Percentiles rank a stretch among this genome's conserved stretches.
Evolutionary conservation across 1,284 basidiomycete genomes (phyloP).

Genomic region (Ustilago tritici): DNA sequence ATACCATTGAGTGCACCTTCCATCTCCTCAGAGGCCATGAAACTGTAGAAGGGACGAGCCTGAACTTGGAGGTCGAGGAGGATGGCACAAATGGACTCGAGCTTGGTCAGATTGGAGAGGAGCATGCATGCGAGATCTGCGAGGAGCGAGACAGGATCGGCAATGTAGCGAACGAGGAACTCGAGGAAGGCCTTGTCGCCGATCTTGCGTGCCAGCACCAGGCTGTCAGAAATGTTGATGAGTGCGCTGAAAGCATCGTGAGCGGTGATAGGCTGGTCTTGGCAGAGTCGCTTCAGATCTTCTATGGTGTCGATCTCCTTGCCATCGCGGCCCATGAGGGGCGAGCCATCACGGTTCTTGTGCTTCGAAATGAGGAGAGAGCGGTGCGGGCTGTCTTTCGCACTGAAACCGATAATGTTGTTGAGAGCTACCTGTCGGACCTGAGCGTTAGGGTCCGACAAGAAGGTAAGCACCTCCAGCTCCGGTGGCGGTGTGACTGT

Average conservation of each 20-base stretch:
- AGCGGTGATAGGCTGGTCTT: conserved; percentile 83
- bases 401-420: conserved; percentile 76
- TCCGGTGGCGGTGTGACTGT: conserved; percentile 39
- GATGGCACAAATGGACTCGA: conserved; percentile 77
- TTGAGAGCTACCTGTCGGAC: conserved; percentile 87
- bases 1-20: conserved; percentile 59
- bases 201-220: conserved; percentile 78
- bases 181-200: conserved; percentile 80
- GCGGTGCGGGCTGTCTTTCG: conserved; percentile 56
- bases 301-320: conserved; percentile 64
- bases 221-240: conserved; percentile 91
- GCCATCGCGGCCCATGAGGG: conserved; percentile 55
- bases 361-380: conserved; percentile 58
- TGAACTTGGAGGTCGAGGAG: conserved; percentile 76
- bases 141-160: conserved; percentile 86
- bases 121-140: conserved; percentile 97
- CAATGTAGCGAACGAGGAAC: conserved; percentile 90
- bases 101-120: conserved; percentile 90
- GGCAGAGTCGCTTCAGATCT: conserved; percentile 84
- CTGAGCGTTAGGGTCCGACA: conserved; percentile 86
- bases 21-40: conserved; percentile 59
- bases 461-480: conserved; percentile 82
- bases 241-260: conserved; percentile 95
- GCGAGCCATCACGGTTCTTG: conserved; percentile 55
- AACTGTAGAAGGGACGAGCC: conserved; percentile 63